Evolutionary conservation across 176 grass and related monocot species (phyloP), one percentile per base, ranked within the genome.

Genomic region (Carex scoparia): DNA sequence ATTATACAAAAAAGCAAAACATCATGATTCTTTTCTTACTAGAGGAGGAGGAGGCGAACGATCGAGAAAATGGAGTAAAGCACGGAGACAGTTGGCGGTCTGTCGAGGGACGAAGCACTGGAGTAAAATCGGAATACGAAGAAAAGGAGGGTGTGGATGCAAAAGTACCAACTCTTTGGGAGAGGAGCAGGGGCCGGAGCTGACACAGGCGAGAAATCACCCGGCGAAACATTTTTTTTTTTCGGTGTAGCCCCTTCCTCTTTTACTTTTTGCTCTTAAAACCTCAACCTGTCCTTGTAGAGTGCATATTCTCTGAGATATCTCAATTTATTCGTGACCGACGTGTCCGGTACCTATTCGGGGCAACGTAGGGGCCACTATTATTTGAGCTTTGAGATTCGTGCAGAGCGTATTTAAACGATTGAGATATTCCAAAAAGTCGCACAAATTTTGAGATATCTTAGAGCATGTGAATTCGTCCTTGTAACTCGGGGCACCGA

Each of bases 161-260:
- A 68, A 66, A 68, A 68, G 61, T 55, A 14, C 35, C 23, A 62
- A 31, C 53, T 83, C 64, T 66, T 31, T 66, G 61, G 27, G 81
- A 83, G 81, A 63, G 28, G 2, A 83, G 61, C 13, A 83, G 19
- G 14, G 81, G 61, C 19, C 81, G 62, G 79, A 81, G 79, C 35
- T 65, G 57, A n/a, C 18, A 7, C 58, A 81, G 79, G 19, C 60
- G 79, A 63, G 53, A 48, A 48, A 68, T 11, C 40, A 83, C 19
- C 81, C 61, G 81, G 62, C 81, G 81, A 54, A 62, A 83, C 81
- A 83, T 83, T n/a, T 81, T 58, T 61, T 61, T 28, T 60, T 61
- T 81, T 32, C 79, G 38, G 12, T 8, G 15, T 2, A 42, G 59
- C 7, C 79, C 59, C 67, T 55, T 7, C 6, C 4, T 44, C 6